Percentiles rank a stretch among this genome's conserved stretches.
These are phyloP conservation scores for Hortiboletus campestris DNA, from an alignment of 768 basidiomycete genomes.

Conservation along the genomic window DNA sequence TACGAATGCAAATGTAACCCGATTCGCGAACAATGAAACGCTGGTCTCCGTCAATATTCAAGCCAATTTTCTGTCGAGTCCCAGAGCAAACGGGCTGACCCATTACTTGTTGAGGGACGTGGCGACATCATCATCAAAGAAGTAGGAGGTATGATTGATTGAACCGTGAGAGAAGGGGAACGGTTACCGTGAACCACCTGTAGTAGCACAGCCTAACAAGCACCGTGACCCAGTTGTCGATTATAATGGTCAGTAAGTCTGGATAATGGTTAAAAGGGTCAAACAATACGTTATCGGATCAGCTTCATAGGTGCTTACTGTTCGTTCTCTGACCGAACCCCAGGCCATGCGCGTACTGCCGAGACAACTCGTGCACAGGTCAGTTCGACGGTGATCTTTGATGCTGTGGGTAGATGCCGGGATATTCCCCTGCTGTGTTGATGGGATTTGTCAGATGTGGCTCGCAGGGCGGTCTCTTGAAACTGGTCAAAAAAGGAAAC, in stretches of 20 bases:
- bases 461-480: no score
- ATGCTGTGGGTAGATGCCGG: neutral
- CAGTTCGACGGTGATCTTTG: no score
- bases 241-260: neutral
- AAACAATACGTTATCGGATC: neutral
- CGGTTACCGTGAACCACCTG: neutral
- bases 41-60: no score
- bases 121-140: neutral
- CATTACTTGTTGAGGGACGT: neutral
- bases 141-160: neutral
- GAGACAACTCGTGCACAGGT: neutral
- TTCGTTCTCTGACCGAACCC: neutral
- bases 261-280: neutral
- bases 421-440: no score
- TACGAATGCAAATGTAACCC: no score
- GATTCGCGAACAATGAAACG: neutral
- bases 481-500: no score
- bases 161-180: neutral
- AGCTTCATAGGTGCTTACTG: no score
- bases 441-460: no score
- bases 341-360: neutral
- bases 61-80: no score
- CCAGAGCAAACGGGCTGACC: neutral
- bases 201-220: neutral
- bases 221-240: neutral